Percentiles rank a stretch among this genome's conserved stretches.
Evolutionary conservation across 1,284 basidiomycete species (phyloP).

Genomic region (Ganoderma leucocontextum): DNA sequence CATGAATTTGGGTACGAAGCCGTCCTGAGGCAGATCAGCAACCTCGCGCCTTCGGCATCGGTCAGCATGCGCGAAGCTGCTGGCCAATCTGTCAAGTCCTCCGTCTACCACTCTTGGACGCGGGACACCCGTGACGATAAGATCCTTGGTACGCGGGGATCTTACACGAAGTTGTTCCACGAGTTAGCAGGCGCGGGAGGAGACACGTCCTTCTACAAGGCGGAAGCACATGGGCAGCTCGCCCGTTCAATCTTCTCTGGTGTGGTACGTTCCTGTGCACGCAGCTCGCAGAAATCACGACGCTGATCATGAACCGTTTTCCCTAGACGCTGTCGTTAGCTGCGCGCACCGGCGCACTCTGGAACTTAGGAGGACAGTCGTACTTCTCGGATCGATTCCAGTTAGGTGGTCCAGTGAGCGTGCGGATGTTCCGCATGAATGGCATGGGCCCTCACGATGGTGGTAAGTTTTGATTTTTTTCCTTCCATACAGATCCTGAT

Average conservation of each 20-base stretch:
- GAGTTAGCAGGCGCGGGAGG: slow-evolving; percentile 85
- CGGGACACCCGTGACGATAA: slow-evolving; percentile 86
- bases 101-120: slow-evolving; percentile 81
- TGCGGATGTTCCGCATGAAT: slow-evolving; percentile 88
- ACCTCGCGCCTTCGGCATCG: slow-evolving; percentile 78
- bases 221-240: slow-evolving; percentile 71
- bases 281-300: neutral
- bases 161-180: slow-evolving; percentile 68
- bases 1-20: slow-evolving; percentile 88
- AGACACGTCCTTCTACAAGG: slow-evolving; percentile 78
- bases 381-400: slow-evolving; percentile 90
- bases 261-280: slow-evolving; percentile 53
- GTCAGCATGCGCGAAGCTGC: slow-evolving; percentile 87
- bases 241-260: slow-evolving; percentile 67
- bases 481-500: neutral
- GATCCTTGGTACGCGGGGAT: slow-evolving; percentile 68
- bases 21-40: slow-evolving; percentile 77
- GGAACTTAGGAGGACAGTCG: slow-evolving; percentile 56
- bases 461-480: slow-evolving; percentile 51
- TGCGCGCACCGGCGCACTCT: slow-evolving; percentile 69
- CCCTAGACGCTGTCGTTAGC: slow-evolving; percentile 70
- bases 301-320: slow-evolving; percentile 11
- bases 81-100: slow-evolving; percentile 84
- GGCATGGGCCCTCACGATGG: slow-evolving; percentile 87
- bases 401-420: slow-evolving; percentile 91